Base-by-base conservation (phyloP, 2,329 filamentous ascomycete genomes). In the Zasmidium angulare region DNA sequence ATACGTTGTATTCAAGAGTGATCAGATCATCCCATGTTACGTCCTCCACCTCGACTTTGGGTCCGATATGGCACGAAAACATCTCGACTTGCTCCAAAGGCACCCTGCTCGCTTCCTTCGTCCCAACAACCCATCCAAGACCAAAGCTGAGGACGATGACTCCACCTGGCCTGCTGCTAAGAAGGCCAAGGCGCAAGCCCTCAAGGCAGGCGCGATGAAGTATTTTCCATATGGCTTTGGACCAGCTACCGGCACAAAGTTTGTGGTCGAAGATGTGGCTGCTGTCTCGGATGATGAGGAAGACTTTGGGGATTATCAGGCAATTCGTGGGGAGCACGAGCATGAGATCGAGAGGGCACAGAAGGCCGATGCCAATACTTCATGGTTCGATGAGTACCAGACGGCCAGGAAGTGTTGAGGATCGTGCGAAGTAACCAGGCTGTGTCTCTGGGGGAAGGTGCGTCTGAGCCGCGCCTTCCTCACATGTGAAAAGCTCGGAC, bases 251-350 rank as follows among this genome's bases (percentile, higher is more conserved):
- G 77, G 77, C 1, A 75, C 69, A 0, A 74, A 59, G 12, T 79
- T 82, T 59, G 76, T 79, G 2, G 74, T 82, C 53, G 78, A 81
- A 60, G 77, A 79, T 52, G 73, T 81, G 24, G 78, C 74, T 1
- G 77, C 79, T 43, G 65, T 76, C 10, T 60, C 58, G 3, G 63
- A 64, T 47, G 60, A 63, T 17, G 12, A 14, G 29, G 60, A 63
- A 23, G 54, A 55, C 6, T 60, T 52, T 58, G 60, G 57, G 12
- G 63, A 64, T n/a, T 64, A 53, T 55, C 60, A 64, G 50, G 53
- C 29, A 2, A n/a, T 59, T 29, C 60, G 63, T 12, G 36, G 14
- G 6, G 62, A 53, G 53, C 19, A 54, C 48, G 49, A 48, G 17
- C 17, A n/a, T 36, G 51, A 53, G 20, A 36, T 36, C 29, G 14